Evolutionary conservation across 768 basidiomycete species (phyloP).

Genomic region (Phylloporus rhodoxanthus): DNA sequence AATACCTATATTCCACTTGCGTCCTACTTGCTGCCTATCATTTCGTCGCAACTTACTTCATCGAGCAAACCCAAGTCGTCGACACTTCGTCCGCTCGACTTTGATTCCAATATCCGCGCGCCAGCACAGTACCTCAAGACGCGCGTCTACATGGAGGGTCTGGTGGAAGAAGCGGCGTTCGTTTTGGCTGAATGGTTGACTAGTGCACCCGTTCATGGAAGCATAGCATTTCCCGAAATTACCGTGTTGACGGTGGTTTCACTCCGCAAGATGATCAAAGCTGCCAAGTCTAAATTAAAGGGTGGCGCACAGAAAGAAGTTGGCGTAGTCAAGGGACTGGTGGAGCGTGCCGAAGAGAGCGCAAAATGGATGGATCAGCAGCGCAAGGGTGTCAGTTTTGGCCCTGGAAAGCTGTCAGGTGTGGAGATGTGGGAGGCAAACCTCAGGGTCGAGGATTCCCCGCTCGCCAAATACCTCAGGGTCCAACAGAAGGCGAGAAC

Average conservation of each 20-base stretch:
- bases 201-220: constrained; percentile 63
- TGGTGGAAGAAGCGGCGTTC: constrained; percentile 77
- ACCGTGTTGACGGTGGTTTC: constrained; percentile 70
- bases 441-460: constrained; percentile 60
- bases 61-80: constrained; percentile 74
- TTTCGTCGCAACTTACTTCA: constrained; percentile 65
- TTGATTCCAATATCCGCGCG: constrained; percentile 80
- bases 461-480: constrained; percentile 76
- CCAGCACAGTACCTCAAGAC: constrained; percentile 88
- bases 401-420: constrained; percentile 62
- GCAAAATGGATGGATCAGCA: constrained; percentile 68
- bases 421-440: constrained; percentile 70
- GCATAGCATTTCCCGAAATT: constrained; percentile 92
- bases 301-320: constrained; percentile 47
- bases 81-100: constrained; percentile 82
- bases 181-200: constrained; percentile 80
- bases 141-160: constrained; percentile 73
- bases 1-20: constrained; percentile 82
- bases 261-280: constrained; percentile 71
- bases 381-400: constrained; percentile 66
- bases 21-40: constrained; percentile 80
- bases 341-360: constrained; percentile 87
- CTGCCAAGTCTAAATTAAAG: constrained; percentile 37
- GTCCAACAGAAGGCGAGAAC: constrained; percentile 77
- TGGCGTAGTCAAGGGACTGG: constrained; percentile 60